A percentile compares a stretch with the other conserved stretches of the same genome.
Conservation (phyloP, 2,329 filamentous ascomycete species). For the Nigrospora osmanthi region DNA sequence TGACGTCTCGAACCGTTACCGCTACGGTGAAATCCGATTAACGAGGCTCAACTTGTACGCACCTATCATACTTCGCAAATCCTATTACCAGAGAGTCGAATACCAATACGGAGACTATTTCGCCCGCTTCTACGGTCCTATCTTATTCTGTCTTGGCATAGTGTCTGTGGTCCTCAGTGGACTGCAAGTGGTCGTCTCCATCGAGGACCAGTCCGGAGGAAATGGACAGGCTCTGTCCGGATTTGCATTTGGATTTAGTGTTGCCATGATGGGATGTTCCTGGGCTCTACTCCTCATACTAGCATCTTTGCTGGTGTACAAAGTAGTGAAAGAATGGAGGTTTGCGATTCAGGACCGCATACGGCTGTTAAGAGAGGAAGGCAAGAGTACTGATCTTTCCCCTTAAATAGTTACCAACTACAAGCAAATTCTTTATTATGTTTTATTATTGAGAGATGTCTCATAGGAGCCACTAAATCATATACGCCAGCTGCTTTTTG, state of each 20-base stretch:
- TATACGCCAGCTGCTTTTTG: no score
- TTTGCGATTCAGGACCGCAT: slow-evolving; percentile 4
- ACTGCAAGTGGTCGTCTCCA: slow-evolving; percentile 3
- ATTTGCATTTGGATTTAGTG: background rate
- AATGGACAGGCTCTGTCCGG: background rate
- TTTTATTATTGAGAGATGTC: no score
- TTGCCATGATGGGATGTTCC: background rate
- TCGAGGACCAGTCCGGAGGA: background rate
- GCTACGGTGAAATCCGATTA: slow-evolving; percentile 8
- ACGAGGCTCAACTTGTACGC: slow-evolving; percentile 10
- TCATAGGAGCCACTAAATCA: no score
- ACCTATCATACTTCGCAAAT: slow-evolving; percentile 7
- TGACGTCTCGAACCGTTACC: slow-evolving; percentile 9
- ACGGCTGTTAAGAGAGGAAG: background rate
- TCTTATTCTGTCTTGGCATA: slow-evolving; percentile 10
- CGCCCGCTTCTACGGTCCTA: slow-evolving; percentile 9
- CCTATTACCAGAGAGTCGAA: slow-evolving; percentile 7
- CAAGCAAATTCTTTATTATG: no score
- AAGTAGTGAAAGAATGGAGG: slow-evolving; percentile 2
- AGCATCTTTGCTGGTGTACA: background rate
- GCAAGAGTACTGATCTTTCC: background rate
- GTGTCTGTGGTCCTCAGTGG: slow-evolving; percentile 4
- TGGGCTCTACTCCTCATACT: background rate
- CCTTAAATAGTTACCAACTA: no score
- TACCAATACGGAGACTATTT: slow-evolving; percentile 11